Base-by-base conservation (phyloP, 495 filamentous ascomycete genomes). In the Aspergillus nidulans region DNA sequence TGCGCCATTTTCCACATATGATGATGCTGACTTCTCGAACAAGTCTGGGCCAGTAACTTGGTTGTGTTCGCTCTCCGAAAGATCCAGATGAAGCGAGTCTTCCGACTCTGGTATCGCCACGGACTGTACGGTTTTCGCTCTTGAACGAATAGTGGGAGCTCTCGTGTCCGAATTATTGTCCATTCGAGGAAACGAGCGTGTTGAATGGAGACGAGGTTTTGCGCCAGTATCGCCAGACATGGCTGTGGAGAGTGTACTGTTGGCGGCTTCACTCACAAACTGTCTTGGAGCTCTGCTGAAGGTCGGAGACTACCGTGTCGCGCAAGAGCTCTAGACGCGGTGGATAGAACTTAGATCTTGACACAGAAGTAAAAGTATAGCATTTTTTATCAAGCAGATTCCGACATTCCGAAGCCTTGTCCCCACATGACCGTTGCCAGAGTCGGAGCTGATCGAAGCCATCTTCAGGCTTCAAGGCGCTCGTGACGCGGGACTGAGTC, bases 81-180 rank as follows among this genome's bases (percentile, higher is more conserved):
- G 49, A 1, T 67, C 47, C 41, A 66, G 21, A 32, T 63, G 58
- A 28, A 59, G 63, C 12, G 74, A 55, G 23, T 68, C 66, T 21
- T 69, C 64, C 39, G 70, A 64, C 21, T 78, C 75, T 5, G 80
- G 62, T 32, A 75, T 66, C 7, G 76, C 62, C 13, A 72, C 72
- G 64, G 80, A 81, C 58, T 87, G 82, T 24, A 86, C 67, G 1
- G 85, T 87, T 65, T 75, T 85, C 16, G 87, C 83, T 63, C 86
- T 74, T 60, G 78, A 81, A 19, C 75, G 65, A 69, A 59, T 63
- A 56, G 69, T 62, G 52, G 70, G 74, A 54, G 63, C 15, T 2
- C 4, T 78, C 49, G 59, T 56, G 4, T 76, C 65, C 16, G 77
- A n/a, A n/a, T n/a, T 61, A n/a, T 65, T 61, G 19, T 80, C 77